Conservation (phyloP, 768 basidiomycete species). For the Aureoboletus auriporus region DNA sequence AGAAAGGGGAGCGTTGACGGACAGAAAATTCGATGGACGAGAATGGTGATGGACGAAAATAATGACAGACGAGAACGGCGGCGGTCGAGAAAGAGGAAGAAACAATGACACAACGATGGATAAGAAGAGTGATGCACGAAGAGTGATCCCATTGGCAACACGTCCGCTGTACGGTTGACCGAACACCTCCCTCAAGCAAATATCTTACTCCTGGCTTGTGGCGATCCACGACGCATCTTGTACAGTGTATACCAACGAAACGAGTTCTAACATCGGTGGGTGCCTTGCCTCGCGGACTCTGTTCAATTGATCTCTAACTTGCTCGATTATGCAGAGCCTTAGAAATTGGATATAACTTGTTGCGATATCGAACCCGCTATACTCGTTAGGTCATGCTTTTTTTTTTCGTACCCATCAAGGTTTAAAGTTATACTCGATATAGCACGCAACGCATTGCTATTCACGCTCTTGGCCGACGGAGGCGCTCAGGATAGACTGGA, state of each 20-base stretch:
- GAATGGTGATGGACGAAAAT: too few relatives aligned
- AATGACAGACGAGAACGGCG: too few relatives aligned
- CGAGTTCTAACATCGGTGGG: constrained; percentile 8
- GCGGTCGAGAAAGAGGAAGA: too few relatives aligned
- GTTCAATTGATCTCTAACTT: background rate
- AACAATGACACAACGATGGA: too few relatives aligned
- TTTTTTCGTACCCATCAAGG: background rate
- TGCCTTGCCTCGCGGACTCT: background rate
- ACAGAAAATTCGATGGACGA: too few relatives aligned
- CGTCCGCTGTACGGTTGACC: constrained; percentile 48
- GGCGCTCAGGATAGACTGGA: constrained; percentile 13
- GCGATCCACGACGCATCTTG: constrained; percentile 52
- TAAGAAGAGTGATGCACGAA: too few relatives aligned
- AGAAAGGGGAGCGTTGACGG: too few relatives aligned
- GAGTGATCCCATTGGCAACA: constrained; percentile 60
- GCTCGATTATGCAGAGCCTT: constrained; percentile 12
- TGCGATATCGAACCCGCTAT: constrained; percentile 29
- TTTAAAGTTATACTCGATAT: background rate
- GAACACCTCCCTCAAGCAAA: constrained; percentile 43
- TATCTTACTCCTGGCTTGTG: constrained; percentile 54
- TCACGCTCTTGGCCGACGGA: constrained; percentile 26
- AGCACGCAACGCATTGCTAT: constrained; percentile 29
- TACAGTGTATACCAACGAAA: constrained; percentile 35
- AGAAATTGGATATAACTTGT: constrained; percentile 27
- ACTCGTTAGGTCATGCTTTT: constrained; percentile 15